These are phyloP conservation scores for Fonsecaea nubica DNA, from an alignment of 2,329 filamentous ascomycete genomes.

Conservation along the genomic window DNA sequence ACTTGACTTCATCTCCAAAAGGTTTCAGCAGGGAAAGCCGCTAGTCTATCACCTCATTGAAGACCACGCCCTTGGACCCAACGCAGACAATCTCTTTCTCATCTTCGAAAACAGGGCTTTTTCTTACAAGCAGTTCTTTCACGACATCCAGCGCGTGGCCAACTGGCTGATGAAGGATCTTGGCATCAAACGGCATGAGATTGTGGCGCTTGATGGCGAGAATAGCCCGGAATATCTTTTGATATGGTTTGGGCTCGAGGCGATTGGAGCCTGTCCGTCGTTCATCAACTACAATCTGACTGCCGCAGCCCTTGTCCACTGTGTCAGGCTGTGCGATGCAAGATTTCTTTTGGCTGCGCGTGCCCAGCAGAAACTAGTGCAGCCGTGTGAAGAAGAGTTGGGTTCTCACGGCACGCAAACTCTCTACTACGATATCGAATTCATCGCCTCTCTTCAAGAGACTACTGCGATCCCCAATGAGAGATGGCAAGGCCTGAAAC, in stretches of 20 bases:
- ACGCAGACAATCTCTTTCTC: no score
- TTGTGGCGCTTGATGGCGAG: conserved; percentile 80
- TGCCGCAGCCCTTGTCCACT: conserved; percentile 74
- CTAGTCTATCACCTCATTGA: no score
- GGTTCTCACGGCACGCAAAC: conserved; percentile 50
- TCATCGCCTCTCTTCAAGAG: no score
- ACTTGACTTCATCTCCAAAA: no score
- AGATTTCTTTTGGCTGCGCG: conserved; percentile 65
- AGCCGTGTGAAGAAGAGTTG: conserved; percentile 45
- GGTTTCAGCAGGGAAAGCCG: no score
- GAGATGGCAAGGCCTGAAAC: conserved; percentile 54
- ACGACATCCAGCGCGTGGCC: no score
- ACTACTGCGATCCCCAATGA: conserved; percentile 66
- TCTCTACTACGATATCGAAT: no score
- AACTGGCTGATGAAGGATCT: no score
- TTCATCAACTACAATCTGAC: conserved; percentile 85
- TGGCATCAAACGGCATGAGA: conserved; percentile 54
- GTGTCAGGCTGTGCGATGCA: conserved; percentile 70
- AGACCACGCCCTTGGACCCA: no score
- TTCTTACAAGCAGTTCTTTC: no score
- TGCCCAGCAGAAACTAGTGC: conserved; percentile 45
- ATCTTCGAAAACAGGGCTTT: no score
- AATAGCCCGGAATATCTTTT: conserved; percentile 80
- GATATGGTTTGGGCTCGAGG: conserved; percentile 78
- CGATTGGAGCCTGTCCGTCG: conserved; percentile 79